phyloP scores from a whole-genome alignment of 805 yeast species.

The Metschnikowia santaceciliae region DNA sequence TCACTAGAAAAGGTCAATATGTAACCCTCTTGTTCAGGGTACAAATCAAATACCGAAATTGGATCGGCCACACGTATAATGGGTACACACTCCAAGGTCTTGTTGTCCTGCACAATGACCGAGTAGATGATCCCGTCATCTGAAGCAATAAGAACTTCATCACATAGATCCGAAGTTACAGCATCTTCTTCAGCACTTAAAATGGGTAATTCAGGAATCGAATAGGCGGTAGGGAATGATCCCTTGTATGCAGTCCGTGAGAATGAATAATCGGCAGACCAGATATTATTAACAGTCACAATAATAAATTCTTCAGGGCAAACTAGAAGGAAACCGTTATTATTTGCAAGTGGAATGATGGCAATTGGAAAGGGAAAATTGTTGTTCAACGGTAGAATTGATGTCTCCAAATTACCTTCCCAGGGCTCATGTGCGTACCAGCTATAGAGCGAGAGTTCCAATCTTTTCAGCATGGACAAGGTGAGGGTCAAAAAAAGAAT shows the following conservation, averaged over 20 bases:
- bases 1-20: conserved; percentile 39
- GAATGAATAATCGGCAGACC: conserved; percentile 45
- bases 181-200: not conserved
- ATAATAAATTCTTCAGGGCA: conserved; percentile 29
- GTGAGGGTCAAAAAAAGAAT: conserved; percentile 33
- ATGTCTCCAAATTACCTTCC: conserved; percentile 27
- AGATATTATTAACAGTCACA: conserved; percentile 41
- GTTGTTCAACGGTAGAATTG: conserved; percentile 38
- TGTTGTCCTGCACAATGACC: conserved; percentile 20
- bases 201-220: conserved; percentile 24
- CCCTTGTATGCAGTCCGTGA: conserved; percentile 17
- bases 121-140: conserved; percentile 34
- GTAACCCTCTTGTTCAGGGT: conserved; percentile 14
- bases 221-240: conserved; percentile 40
- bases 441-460: conserved; percentile 34
- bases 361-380: conserved; percentile 42
- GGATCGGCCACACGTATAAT: conserved; percentile 34
- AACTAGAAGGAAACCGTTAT: conserved; percentile 38
- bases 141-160: conserved; percentile 32
- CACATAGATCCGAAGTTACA: conserved; percentile 9
- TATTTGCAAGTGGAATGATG: conserved; percentile 35
- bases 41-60: conserved; percentile 25
- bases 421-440: conserved; percentile 38
- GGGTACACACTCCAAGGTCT: conserved; percentile 20
- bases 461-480: conserved; percentile 35